phyloP scores from a whole-genome alignment of 768 basidiomycete species.

The Rhodotorula diobovata region DNA sequence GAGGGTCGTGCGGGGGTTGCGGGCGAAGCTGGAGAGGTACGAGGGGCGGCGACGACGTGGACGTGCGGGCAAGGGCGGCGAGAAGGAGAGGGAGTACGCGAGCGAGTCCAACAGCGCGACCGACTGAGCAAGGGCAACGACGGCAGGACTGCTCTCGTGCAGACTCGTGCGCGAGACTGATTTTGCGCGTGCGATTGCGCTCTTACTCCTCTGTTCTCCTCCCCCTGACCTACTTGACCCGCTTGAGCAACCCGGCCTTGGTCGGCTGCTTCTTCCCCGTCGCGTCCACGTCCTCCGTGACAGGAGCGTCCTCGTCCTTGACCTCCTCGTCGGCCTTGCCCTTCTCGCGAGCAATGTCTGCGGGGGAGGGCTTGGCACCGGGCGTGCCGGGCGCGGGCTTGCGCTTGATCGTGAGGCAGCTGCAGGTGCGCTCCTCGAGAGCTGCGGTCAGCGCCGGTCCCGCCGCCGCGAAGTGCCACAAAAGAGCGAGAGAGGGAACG shows the following conservation, averaged over 20 bases:
- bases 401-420: constrained; percentile 25
- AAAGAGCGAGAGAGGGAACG: neutral
- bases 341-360: constrained; percentile 3
- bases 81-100: neutral
- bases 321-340: constrained; percentile 12
- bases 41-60: neutral
- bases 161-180: no score
- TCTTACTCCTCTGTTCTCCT: neutral
- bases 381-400: neutral
- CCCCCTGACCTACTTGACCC: neutral
- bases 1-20: neutral
- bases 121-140: no score
- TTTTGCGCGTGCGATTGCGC: no score
- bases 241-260: neutral
- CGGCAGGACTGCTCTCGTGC: no score
- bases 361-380: constrained; percentile 3
- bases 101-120: neutral
- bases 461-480: no score
- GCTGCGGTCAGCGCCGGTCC: no score
- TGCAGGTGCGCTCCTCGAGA: neutral
- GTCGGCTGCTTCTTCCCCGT: constrained; percentile 1
- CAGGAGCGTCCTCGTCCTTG: constrained; percentile 2
- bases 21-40: neutral
- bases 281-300: neutral
- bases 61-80: neutral